phyloP scores from a whole-genome alignment of 2,329 filamentous ascomycete genomes.

The Nothomitra cinnamomea region DNA sequence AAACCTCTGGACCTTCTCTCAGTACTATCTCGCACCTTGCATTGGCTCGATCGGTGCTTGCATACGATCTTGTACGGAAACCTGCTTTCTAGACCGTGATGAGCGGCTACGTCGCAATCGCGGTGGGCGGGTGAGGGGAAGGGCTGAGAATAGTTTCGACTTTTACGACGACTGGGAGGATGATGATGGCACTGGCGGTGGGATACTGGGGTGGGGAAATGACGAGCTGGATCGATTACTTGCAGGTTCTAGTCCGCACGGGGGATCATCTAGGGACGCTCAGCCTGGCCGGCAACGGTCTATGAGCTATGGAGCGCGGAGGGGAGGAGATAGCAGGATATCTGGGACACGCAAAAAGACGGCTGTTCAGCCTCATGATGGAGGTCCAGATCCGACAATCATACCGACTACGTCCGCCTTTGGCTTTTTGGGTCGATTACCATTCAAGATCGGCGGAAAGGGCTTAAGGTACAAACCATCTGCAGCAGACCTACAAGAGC shows the following conservation, averaged over 20 bases:
- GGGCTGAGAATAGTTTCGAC: constrained; percentile 77
- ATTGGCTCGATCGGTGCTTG: constrained; percentile 48
- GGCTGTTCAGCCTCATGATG: constrained; percentile 30
- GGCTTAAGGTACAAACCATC: constrained; percentile 78
- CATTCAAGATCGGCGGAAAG: constrained; percentile 65
- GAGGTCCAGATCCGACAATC: constrained; percentile 57
- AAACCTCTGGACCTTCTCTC: constrained; percentile 74
- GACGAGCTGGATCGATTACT: constrained; percentile 77
- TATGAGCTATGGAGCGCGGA: constrained; percentile 78
- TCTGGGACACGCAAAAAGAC: constrained; percentile 33
- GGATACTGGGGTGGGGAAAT: constrained; percentile 53
- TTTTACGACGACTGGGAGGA: constrained; percentile 95
- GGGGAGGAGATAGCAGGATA: constrained; percentile 24
- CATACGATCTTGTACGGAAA: constrained; percentile 51
- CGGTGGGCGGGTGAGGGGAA: constrained; percentile 28
- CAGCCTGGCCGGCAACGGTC: constrained; percentile 58
- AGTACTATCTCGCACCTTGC: constrained; percentile 72
- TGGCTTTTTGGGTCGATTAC: constrained; percentile 67
- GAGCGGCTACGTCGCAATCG: constrained; percentile 57
- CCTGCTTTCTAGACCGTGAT: constrained; percentile 55
- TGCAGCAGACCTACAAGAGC: constrained; percentile 76
- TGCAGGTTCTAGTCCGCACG: constrained; percentile 44
- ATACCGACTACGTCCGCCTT: constrained; percentile 75
- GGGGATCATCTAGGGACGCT: constrained; percentile 24
- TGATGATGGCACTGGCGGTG: constrained; percentile 40